phyloP scores from a whole-genome alignment of 108 stramenopile genomes.

The Skeletonema grethae region DNA sequence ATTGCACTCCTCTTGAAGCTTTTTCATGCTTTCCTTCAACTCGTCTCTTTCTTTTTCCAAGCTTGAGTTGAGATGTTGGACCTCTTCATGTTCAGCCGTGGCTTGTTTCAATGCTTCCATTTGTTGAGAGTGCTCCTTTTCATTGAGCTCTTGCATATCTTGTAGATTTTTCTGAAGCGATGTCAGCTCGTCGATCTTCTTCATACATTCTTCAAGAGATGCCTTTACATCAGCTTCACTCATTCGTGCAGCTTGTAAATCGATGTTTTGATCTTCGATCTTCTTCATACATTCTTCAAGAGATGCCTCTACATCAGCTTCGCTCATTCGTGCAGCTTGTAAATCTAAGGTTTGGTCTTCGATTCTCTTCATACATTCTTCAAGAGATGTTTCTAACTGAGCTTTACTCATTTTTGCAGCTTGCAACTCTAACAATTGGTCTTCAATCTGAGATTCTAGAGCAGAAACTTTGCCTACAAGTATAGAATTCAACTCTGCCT shows the following conservation, averaged over 20 bases:
- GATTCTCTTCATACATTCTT: constrained; percentile 17
- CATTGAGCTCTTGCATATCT: constrained; percentile 18
- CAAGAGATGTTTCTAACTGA: constrained; percentile 36
- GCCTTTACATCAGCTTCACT: constrained; percentile 51
- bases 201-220: constrained; percentile 19
- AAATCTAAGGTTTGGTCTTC: constrained; percentile 39
- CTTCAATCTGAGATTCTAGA: constrained; percentile 35
- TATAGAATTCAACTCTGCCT: constrained; percentile 26
- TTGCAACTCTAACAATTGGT: constrained; percentile 42
- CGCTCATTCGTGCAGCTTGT: constrained; percentile 45
- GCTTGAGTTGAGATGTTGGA: not conserved
- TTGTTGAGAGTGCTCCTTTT: constrained; percentile 17
- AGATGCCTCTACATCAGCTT: constrained; percentile 45
- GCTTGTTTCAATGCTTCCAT: constrained; percentile 29
- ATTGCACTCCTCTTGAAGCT: constrained; percentile 27
- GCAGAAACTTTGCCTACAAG: constrained; percentile 22
- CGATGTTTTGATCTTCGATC: constrained; percentile 35
- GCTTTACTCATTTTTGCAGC: constrained; percentile 39
- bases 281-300: constrained; percentile 18
- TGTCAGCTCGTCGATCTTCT: constrained; percentile 13
- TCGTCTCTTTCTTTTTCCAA: not conserved
- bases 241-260: constrained; percentile 44
- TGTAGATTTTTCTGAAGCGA: not conserved
- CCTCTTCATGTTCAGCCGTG: constrained; percentile 2
- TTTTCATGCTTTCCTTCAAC: not conserved